Evolutionary conservation across 1,139 yeast species (phyloP).

Genomic region (Blastobotrys apis): DNA sequence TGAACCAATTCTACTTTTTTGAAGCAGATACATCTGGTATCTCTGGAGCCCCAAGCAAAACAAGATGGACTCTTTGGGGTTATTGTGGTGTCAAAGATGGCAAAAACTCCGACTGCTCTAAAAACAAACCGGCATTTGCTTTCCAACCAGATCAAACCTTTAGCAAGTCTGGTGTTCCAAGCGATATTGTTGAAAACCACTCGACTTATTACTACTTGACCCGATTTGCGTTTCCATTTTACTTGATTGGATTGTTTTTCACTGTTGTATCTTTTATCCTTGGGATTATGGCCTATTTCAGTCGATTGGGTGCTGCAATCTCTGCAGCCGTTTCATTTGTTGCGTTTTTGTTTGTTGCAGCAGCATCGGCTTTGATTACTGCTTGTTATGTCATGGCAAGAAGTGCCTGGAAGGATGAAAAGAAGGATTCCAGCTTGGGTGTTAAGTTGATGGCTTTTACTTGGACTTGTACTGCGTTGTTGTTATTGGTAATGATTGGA

Average conservation of each 20-base stretch:
- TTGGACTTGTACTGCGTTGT: slow-evolving; percentile 57
- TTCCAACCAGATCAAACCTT: slow-evolving; percentile 63
- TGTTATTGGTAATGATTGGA: slow-evolving; percentile 37
- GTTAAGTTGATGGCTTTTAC: slow-evolving; percentile 55
- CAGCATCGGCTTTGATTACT: slow-evolving; percentile 61
- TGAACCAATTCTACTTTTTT: slow-evolving; percentile 63
- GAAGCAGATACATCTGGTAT: slow-evolving; percentile 62
- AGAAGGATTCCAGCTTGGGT: slow-evolving; percentile 50
- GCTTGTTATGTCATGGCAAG: slow-evolving; percentile 63
- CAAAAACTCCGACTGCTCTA: slow-evolving; percentile 44
- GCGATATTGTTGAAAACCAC: slow-evolving; percentile 43
- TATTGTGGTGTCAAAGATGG: slow-evolving; percentile 49
- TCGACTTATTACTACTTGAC: slow-evolving; percentile 56
- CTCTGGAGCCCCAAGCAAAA: slow-evolving; percentile 43
- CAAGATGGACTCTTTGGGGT: slow-evolving; percentile 73
- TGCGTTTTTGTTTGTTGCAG: slow-evolving; percentile 50
- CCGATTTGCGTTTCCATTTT: slow-evolving; percentile 65
- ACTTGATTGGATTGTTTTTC: slow-evolving; percentile 55
- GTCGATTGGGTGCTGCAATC: slow-evolving; percentile 33
- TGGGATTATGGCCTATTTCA: slow-evolving; percentile 34
- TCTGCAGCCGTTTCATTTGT: slow-evolving; percentile 37
- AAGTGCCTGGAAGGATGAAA: slow-evolving; percentile 48
- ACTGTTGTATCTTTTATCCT: slow-evolving; percentile 47
- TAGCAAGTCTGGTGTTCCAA: slow-evolving; percentile 45
- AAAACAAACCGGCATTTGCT: slow-evolving; percentile 54